A percentile compares a stretch with the other conserved stretches of the same genome.
Evolutionary conservation across 2,329 filamentous ascomycete species (phyloP).

Genomic region (Verticillium tricorpus): DNA sequence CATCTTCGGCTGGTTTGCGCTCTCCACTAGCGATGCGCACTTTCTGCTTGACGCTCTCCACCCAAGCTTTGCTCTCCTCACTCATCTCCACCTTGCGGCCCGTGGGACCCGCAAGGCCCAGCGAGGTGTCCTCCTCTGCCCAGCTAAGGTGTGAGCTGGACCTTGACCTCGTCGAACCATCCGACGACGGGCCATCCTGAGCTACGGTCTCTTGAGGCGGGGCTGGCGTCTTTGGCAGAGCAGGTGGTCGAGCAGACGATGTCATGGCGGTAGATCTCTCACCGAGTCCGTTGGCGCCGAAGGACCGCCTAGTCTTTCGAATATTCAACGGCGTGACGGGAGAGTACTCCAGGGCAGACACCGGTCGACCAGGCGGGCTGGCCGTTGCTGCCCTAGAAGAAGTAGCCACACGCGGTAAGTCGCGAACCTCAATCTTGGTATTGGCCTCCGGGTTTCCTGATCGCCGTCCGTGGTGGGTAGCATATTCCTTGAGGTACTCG

Average conservation of each 20-base stretch:
- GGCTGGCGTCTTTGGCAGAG: conserved; percentile 39
- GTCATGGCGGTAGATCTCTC: conserved; percentile 18
- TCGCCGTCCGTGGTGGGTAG: conserved; percentile 81
- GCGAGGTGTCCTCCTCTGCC: conserved; percentile 54
- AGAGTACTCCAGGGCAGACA: conserved; percentile 28
- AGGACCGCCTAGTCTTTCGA: conserved; percentile 48
- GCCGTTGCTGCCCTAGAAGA: conserved; percentile 18
- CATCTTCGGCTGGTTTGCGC: conserved; percentile 26
- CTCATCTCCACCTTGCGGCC: conserved; percentile 62
- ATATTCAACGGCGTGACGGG: conserved; percentile 47
- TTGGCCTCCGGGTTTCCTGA: conserved; percentile 41
- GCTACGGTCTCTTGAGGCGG: conserved; percentile 26
- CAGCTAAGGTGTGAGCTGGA: conserved; percentile 52
- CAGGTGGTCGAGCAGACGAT: conserved; percentile 8
- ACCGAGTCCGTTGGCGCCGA: conserved; percentile 26
- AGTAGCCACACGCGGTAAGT: conserved; percentile 30
- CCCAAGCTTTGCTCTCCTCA: conserved; percentile 72
- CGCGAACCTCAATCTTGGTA: conserved; percentile 53
- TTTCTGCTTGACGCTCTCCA: conserved; percentile 77
- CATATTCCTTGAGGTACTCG: conserved; percentile 92
- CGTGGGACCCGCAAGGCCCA: conserved; percentile 68
- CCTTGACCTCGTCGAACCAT: conserved; percentile 40
- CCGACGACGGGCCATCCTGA: conserved; percentile 34
- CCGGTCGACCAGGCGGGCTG: conserved; percentile 29
- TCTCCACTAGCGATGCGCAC: conserved; percentile 67